Conservation (phyloP, 2,329 filamentous ascomycete species). For the Phaeosphaeria sp. region DNA sequence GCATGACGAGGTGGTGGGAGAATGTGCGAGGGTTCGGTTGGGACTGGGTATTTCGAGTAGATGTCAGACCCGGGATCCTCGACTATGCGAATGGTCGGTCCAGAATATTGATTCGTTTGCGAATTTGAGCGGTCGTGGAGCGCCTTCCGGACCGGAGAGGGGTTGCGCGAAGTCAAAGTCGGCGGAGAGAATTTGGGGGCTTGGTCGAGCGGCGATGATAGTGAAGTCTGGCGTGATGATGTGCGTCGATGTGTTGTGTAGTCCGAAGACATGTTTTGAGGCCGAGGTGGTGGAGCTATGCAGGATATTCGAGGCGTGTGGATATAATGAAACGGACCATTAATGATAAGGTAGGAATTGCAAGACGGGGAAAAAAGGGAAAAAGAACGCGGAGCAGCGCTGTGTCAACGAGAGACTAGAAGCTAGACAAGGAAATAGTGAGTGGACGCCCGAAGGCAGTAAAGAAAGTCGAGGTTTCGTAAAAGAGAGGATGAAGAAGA, state of each 20-base stretch:
- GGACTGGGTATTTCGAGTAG: conserved; percentile 50
- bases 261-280: conserved; percentile 40
- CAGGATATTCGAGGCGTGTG: conserved; percentile 29
- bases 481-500: conserved; percentile 37
- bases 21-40: conserved; percentile 48
- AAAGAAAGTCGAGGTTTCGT: conserved; percentile 37
- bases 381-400: conserved; percentile 29
- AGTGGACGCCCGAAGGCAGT: conserved; percentile 46
- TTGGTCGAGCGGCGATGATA: conserved; percentile 33
- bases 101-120: conserved; percentile 44
- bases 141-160: conserved; percentile 43
- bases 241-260: conserved; percentile 29
- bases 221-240: conserved; percentile 31
- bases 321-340: conserved; percentile 36
- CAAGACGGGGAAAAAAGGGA: conserved; percentile 19
- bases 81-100: conserved; percentile 51
- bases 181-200: conserved; percentile 41
- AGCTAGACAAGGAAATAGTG: conserved; percentile 46
- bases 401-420: conserved; percentile 42
- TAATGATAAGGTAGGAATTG: conserved; percentile 35
- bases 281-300: conserved; percentile 24
- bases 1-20: conserved; percentile 47
- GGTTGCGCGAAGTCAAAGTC: conserved; percentile 30
- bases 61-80: conserved; percentile 42
- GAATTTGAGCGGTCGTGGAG: conserved; percentile 49